These are phyloP conservation scores for Mortierella sp. DNA, from an alignment of 371 early-diverging fungal species.

Conservation along the genomic window DNA sequence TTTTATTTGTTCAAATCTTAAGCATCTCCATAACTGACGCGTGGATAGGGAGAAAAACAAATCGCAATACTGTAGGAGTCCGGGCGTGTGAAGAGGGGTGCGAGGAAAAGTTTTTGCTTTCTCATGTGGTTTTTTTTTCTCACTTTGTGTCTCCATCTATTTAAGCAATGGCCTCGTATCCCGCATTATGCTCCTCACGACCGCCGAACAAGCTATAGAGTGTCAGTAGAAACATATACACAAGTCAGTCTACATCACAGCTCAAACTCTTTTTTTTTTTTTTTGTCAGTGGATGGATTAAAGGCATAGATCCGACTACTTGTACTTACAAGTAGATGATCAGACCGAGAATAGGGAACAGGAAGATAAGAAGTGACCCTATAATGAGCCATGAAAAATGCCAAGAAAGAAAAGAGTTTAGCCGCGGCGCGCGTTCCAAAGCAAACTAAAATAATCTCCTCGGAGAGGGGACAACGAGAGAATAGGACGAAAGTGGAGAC, in stretches of 20 bases:
- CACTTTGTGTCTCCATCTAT: not conserved
- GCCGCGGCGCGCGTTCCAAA: not conserved
- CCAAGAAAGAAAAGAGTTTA: not conserved
- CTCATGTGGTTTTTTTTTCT: not conserved
- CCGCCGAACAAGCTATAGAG: conserved; percentile 65
- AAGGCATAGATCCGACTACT: no score
- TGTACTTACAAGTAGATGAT: conserved; percentile 71
- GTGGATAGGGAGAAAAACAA: no score
- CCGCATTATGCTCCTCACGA: conserved; percentile 62
- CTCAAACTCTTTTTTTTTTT: no score
- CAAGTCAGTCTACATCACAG: no score
- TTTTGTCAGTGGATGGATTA: no score
- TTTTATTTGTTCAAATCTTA: no score
- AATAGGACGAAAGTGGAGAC: not conserved
- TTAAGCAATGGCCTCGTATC: conserved; percentile 62
- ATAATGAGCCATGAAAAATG: conserved; percentile 1
- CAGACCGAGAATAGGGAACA: conserved; percentile 71
- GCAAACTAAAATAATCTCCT: no score
- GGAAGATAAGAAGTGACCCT: conserved; percentile 70
- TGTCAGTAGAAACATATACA: not conserved
- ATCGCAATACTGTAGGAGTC: no score
- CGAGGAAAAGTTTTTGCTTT: no score
- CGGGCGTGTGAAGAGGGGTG: not conserved
- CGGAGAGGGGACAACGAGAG: not conserved
- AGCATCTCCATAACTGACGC: no score